Base-by-base conservation (phyloP, 805 yeast species). In the Ogataea neopini region DNA sequence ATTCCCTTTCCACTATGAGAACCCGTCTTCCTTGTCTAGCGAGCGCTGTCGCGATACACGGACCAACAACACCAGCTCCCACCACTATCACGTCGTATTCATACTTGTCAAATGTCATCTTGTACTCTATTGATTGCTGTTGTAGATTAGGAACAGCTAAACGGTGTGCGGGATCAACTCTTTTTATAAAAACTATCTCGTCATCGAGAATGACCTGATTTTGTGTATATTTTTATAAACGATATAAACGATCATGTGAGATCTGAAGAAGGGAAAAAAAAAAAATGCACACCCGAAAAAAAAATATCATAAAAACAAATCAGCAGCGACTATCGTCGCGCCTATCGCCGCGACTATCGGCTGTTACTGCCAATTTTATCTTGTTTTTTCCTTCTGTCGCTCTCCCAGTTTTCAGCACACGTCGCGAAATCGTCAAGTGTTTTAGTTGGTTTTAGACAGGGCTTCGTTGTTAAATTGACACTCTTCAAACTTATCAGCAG, bases 61-160 rank as follows among this genome's bases (percentile, higher is more conserved):
- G 97, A 1, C 99, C 99, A 19, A 89, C 84, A 17, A 92, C 96
- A 47, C 99, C 99, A n/a, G 98, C 97, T n/a, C 99, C 99, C 33
- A 94, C 82, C 20, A 94, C 86, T 35, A 92, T 83, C 43, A 84
- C 92, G 62, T 94, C 99, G 68, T 80, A 89, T 32, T 64, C 52
- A 15, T 23, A 26, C 25, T 39, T 39, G 7, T 37, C 43, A 15
- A 30, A 13, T 18, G 44, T 34, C 51, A 43, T 39, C 6, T 3
- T 30, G 28, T 20, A 15, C 40, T 20, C 6, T 30, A n/a, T n/a
- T 13, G 8, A 9, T n/a, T n/a, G 17, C 18, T 6, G 15, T 15
- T n/a, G 3, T 30, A 13, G 15, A 3, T n/a, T 3, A 2, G 9
- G 18, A 20, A n/a, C 39, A 19, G 28, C 14, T 15, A n/a, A n/a